Percentiles rank a stretch among this genome's conserved stretches.
phyloP scores from a whole-genome alignment of 768 basidiomycete species.

The button mushroom (Agaricus bisporus) region DNA sequence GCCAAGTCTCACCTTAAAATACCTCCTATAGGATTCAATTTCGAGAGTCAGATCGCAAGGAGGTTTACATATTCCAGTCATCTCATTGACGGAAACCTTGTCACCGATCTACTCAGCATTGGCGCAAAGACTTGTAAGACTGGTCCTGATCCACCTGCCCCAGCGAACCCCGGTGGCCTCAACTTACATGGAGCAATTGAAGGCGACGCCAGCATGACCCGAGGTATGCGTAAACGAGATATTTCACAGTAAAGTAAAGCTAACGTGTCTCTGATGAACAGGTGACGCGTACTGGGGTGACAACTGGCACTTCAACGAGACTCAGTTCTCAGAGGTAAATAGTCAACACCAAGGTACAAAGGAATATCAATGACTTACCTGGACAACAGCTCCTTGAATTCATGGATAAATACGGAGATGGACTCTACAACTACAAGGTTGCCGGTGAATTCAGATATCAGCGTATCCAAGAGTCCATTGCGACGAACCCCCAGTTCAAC shows the following conservation, averaged over 20 bases:
- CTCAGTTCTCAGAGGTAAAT: conserved; percentile 14
- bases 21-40: conserved; percentile 14
- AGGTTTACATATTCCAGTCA: conserved; percentile 14
- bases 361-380: too few species aligned
- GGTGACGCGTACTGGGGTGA: conserved; percentile 16
- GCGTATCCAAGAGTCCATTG: conserved; percentile 17
- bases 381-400: conserved; percentile 10
- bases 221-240: background rate
- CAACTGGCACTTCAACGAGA: conserved; percentile 18
- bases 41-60: conserved; percentile 13
- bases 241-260: background rate
- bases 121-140: conserved; percentile 15
- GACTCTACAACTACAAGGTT: conserved; percentile 15
- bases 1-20: background rate
- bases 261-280: background rate
- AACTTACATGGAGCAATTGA: conserved; percentile 16
- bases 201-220: conserved; percentile 14
- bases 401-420: conserved; percentile 16
- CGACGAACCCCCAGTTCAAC: conserved; percentile 16
- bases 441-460: conserved; percentile 13
- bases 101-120: conserved; percentile 15
- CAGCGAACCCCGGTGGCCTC: conserved; percentile 16
- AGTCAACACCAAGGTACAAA: background rate
- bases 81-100: conserved; percentile 17
- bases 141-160: conserved; percentile 13